Evolutionary conservation across 805 yeast species (phyloP), one percentile per base, ranked within the genome.

Genomic region (Cyberlindnera euphorbiiphila): DNA sequence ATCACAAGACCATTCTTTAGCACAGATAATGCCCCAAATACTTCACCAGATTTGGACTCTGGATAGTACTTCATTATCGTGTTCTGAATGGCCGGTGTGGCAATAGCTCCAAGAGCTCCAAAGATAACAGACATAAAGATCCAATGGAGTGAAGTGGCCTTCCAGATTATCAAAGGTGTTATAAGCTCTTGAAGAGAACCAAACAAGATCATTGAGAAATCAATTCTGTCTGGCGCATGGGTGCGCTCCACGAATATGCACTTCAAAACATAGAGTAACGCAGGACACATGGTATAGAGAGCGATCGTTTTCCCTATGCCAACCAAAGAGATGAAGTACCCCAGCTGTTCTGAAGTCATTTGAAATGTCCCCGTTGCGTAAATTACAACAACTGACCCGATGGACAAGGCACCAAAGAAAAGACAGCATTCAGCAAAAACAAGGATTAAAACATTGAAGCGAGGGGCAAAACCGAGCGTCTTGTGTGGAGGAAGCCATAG

Each of bases 1-100:
- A 80, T 60, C 41, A 64, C 58, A 4, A 72, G 57, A 0, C 72
- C 33, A 45, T 76, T 79, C 52, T 77, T 74, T 13, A 81, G 53
- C 34, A 83, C 55, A 0, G 86, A 75, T 29, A 82, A 56, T 1
- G 81, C 86, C 9, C 91, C 88, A 60, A 81, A 82, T 13, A 80
- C 65, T 56, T 81, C 87, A 13, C 94, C 94, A 5, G 76, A 68
- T 43, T 71, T 70, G 11, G 71, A 66, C 27, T 75, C 76, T 1
- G 76, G 74, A 43, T 69, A 73, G 55, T 78, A 78, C 54, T 84
- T 84, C 37, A 78, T 67, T 9, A 81, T 59, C 2, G 83, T 47
- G 0, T 82, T 68, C 50, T 76, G 81, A 9, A 81, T 45, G 0
- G 80, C 67, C 1, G 93, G 91, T 1, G 74, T 62, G 1, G 69